These are phyloP conservation scores for Mucor circinelloides DNA, from an alignment of 371 early-diverging fungal species.

Conservation along the genomic window DNA sequence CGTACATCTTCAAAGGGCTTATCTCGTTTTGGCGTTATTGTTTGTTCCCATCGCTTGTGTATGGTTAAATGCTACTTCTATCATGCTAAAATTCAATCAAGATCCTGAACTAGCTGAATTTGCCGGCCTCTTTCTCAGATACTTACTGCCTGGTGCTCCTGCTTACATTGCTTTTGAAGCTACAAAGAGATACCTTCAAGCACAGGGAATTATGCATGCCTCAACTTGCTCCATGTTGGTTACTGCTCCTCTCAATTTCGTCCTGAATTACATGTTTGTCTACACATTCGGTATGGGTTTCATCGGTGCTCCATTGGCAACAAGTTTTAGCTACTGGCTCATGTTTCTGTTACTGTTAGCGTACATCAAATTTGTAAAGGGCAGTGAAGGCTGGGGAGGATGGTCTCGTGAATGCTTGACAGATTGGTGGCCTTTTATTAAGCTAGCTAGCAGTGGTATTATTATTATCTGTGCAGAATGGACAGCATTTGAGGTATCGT, in stretches of 20 bases:
- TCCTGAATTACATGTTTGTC: slow-evolving; percentile 75
- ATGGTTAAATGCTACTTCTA: slow-evolving; percentile 72
- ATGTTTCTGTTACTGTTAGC: slow-evolving; percentile 59
- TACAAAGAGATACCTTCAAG: slow-evolving; percentile 79
- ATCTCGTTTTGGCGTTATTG: slow-evolving; percentile 69
- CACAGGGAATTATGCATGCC: slow-evolving; percentile 87
- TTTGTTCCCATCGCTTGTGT: slow-evolving; percentile 72
- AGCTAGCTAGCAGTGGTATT: slow-evolving; percentile 73
- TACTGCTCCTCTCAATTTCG: slow-evolving; percentile 74
- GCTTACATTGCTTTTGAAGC: slow-evolving; percentile 81
- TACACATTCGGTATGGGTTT: slow-evolving; percentile 74
- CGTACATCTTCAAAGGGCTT: slow-evolving; percentile 80
- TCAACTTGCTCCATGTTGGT: slow-evolving; percentile 71
- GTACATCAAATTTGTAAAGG: slow-evolving; percentile 71
- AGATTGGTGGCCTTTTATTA: slow-evolving; percentile 68
- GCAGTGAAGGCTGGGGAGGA: slow-evolving; percentile 82
- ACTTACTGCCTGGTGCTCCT: slow-evolving; percentile 70
- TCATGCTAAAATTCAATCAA: slow-evolving; percentile 54
- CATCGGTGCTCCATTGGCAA: slow-evolving; percentile 86
- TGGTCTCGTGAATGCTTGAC: slow-evolving; percentile 74
- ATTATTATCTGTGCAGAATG: slow-evolving; percentile 78
- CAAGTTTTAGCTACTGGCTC: slow-evolving; percentile 74
- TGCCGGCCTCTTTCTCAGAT: slow-evolving; percentile 66
- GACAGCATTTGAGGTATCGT: slow-evolving; percentile 60
- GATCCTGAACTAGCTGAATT: slow-evolving; percentile 42